These are phyloP conservation scores for Boletales sp. DNA, from an alignment of 768 basidiomycete species.

Conservation along the genomic window DNA sequence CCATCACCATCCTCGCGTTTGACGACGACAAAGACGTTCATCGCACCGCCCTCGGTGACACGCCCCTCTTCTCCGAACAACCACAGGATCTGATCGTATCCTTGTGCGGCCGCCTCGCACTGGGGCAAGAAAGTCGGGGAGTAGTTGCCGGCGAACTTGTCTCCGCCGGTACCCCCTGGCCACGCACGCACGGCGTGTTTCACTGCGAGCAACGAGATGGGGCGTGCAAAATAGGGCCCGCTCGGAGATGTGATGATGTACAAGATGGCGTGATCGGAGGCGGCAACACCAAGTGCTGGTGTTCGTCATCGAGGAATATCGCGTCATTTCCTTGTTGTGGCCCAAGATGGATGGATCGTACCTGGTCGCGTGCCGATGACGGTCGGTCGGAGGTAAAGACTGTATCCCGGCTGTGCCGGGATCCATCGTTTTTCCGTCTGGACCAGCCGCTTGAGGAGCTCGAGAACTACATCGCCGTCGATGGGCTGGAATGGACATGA, in stretches of 20 bases:
- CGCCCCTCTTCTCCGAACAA: slow-evolving; percentile 57
- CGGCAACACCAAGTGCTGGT: slow-evolving; percentile 63
- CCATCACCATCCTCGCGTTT: slow-evolving; percentile 52
- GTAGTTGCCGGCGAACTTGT: slow-evolving; percentile 67
- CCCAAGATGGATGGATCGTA: slow-evolving; percentile 12
- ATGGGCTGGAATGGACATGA: slow-evolving; percentile 30
- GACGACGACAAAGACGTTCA: slow-evolving; percentile 78
- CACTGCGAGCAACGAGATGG: slow-evolving; percentile 57
- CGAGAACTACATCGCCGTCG: slow-evolving; percentile 43
- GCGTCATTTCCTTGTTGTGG: too few species aligned
- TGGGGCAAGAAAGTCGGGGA: slow-evolving; percentile 61
- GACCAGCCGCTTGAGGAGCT: slow-evolving; percentile 64
- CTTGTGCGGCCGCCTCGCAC: slow-evolving; percentile 56
- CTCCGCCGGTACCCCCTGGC: slow-evolving; percentile 70
- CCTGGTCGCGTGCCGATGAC: slow-evolving; percentile 49
- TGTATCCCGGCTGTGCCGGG: slow-evolving; percentile 66
- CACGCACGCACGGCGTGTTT: slow-evolving; percentile 76
- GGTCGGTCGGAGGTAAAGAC: slow-evolving; percentile 84
- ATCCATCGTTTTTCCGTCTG: slow-evolving; percentile 81
- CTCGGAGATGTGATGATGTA: slow-evolving; percentile 76
- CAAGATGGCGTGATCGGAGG: slow-evolving; percentile 77
- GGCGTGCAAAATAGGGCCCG: slow-evolving; percentile 52
- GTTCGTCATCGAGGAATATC: neutral
- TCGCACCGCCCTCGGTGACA: slow-evolving; percentile 63
- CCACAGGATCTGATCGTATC: slow-evolving; percentile 82